Percentiles rank a stretch among this genome's conserved stretches.
Evolutionary conservation across 2,329 filamentous ascomycete species (phyloP).

Genomic region (Ophiocordyceps australis): DNA sequence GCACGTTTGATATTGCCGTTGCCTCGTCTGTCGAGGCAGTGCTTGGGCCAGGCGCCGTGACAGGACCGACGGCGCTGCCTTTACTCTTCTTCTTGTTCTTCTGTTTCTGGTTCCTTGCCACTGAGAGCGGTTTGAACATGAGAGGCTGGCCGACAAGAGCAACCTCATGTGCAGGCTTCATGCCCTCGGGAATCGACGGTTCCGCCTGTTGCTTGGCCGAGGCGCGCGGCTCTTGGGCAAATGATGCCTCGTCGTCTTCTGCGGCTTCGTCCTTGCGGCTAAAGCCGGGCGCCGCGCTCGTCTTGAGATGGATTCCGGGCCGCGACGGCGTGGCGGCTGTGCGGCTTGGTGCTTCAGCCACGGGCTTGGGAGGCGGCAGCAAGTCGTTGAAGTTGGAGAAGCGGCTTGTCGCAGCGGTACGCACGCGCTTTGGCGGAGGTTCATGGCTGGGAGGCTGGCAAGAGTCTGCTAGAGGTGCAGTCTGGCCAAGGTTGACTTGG

Average conservation of each 20-base stretch:
- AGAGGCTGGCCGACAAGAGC: constrained; percentile 62
- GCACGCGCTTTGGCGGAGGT: constrained; percentile 52
- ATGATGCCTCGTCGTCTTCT: constrained; percentile 5
- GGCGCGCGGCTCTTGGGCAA: constrained; percentile 12
- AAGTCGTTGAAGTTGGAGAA: constrained; percentile 77
- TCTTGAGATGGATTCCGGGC: constrained; percentile 50
- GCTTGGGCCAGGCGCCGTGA: neutral
- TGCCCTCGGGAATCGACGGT: constrained; percentile 33
- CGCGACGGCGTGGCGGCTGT: constrained; percentile 12
- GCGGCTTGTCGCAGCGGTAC: constrained; percentile 34
- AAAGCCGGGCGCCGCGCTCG: constrained; percentile 69
- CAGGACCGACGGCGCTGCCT: constrained; percentile 5
- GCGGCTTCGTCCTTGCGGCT: constrained; percentile 26
- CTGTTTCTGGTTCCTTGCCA: constrained; percentile 55
- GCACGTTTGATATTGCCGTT: constrained; percentile 2
- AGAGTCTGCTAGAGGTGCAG: constrained; percentile 13
- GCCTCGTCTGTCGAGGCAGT: constrained; percentile 3
- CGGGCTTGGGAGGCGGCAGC: constrained; percentile 64
- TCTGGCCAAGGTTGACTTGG: constrained; percentile 54
- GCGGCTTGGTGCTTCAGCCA: constrained; percentile 12
- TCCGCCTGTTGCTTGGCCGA: constrained; percentile 20
- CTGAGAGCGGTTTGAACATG: constrained; percentile 80
- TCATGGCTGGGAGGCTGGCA: constrained; percentile 16
- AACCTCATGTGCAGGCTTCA: constrained; percentile 42
- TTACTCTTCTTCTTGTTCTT: constrained; percentile 44